Evolutionary conservation across 495 filamentous ascomycete species (phyloP), one percentile per base, ranked within the genome.

Genomic region (Schizothecium vesticola): DNA sequence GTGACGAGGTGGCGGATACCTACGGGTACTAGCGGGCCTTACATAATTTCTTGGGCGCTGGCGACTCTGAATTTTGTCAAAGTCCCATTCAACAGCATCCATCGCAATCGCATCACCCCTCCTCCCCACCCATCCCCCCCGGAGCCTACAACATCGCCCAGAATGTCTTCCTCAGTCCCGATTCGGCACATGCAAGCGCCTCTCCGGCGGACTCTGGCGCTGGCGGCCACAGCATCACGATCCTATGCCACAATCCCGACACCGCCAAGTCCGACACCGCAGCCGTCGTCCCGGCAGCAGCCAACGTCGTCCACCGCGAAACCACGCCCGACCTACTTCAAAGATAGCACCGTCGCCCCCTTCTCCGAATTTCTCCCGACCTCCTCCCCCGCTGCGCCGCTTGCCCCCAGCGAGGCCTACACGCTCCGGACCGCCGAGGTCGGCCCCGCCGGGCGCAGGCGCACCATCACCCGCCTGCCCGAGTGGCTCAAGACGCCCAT

Each of bases 401-500:
- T 87, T 3, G 79, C 85, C 2, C 70, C 78, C 28, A 82, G 85
- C 72, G 85, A 89, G 26, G 83, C 89, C 16, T 86, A 93, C 65
- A 83, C 86, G n/a, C 85, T 92, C 66, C 79, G 77, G 63, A 97
- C 88, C n/a, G 94, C 89, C 59, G 85, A 91, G 75, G 92, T 93
- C 74, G 93, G 91, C 33, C 92, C 91, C 11, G 87, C 87, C 64
- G 91, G 92, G 66, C 92, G 88, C 84, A 86, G 87, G 78, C 93
- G 89, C 80, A 89, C 91, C 80, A 94, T 97, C 79, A 97, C 93
- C 56, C 88, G 96, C 19, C 83, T 99, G 26, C 95, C 95, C 36
- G 86, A 89, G 66, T 99, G 95, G 95, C 86, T 99, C 65, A 97
- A 98, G 82, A 98, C 94, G 0, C 91, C 93, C 2, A 93, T 99